Evolutionary conservation across 192 early-diverging fungal species (phyloP).

Genomic region (Funneliformis mosseae): DNA sequence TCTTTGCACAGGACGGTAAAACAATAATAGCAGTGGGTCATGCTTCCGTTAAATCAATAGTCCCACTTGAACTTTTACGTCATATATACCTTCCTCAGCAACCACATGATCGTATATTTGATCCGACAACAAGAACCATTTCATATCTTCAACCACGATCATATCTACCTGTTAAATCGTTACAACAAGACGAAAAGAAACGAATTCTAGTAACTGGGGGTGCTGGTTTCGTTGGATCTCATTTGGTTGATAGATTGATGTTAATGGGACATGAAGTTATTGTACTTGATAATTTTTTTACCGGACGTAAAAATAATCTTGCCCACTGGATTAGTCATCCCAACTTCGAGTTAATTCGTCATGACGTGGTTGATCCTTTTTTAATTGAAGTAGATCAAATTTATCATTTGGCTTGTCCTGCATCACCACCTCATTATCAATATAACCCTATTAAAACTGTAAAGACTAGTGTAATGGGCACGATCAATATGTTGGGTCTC

Average conservation of each 20-base stretch:
- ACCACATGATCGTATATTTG: conserved; percentile 31
- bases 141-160: conserved; percentile 45
- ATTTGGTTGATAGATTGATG: conserved; percentile 81
- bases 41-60: conserved; percentile 40
- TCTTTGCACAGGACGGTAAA: conserved; percentile 1
- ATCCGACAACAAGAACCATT: conserved; percentile 42
- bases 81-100: conserved; percentile 44
- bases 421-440: conserved; percentile 86
- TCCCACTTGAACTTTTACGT: conserved; percentile 37
- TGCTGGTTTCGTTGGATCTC: conserved; percentile 86
- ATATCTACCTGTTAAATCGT: conserved; percentile 61
- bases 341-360: conserved; percentile 77
- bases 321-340: conserved; percentile 84
- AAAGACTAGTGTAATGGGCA: conserved; percentile 83
- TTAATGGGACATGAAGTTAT: conserved; percentile 81
- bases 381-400: conserved; percentile 85
- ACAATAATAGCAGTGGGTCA: conserved; percentile 42
- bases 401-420: conserved; percentile 86
- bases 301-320: conserved; percentile 73
- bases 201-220: conserved; percentile 84
- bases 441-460: conserved; percentile 86
- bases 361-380: conserved; percentile 83
- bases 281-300: conserved; percentile 83
- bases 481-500: conserved; percentile 85
- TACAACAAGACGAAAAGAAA: conserved; percentile 58